Conservation (phyloP, 768 basidiomycete genomes). For the Pisolithus marmoratus region DNA sequence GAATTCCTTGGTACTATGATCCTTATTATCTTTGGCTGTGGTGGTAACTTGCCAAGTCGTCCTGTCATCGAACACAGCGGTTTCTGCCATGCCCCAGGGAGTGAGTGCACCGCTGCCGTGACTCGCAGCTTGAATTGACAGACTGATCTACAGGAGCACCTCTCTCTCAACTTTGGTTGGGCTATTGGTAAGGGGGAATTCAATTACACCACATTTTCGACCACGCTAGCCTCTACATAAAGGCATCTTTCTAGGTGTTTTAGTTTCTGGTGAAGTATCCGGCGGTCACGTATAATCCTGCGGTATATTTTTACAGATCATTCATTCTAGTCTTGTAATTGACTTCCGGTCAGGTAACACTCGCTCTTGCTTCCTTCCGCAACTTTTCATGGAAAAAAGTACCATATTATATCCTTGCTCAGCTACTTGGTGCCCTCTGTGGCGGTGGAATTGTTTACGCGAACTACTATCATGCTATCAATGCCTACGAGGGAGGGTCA, state of each 20-base stretch:
- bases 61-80: constrained; percentile 40
- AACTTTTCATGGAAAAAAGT: constrained; percentile 80
- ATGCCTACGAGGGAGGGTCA: constrained; percentile 53
- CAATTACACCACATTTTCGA: background rate
- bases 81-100: constrained; percentile 47
- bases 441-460: constrained; percentile 57
- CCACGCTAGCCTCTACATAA: background rate
- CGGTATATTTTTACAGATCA: constrained; percentile 36
- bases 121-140: background rate
- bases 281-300: constrained; percentile 75
- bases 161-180: constrained; percentile 27
- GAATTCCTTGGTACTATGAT: constrained; percentile 60
- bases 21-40: constrained; percentile 54
- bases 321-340: background rate
- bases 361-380: constrained; percentile 62
- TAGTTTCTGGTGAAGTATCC: constrained; percentile 60
- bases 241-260: constrained; percentile 62
- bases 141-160: constrained; percentile 9
- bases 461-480: constrained; percentile 64
- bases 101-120: constrained; percentile 34
- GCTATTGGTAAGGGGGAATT: constrained; percentile 20
- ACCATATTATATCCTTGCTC: constrained; percentile 59
- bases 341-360: constrained; percentile 49
- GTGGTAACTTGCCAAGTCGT: constrained; percentile 53
- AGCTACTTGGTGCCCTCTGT: constrained; percentile 54